Evolutionary conservation across 495 filamentous ascomycete species (phyloP).

Genomic region (Opeltia flavorubescens): DNA sequence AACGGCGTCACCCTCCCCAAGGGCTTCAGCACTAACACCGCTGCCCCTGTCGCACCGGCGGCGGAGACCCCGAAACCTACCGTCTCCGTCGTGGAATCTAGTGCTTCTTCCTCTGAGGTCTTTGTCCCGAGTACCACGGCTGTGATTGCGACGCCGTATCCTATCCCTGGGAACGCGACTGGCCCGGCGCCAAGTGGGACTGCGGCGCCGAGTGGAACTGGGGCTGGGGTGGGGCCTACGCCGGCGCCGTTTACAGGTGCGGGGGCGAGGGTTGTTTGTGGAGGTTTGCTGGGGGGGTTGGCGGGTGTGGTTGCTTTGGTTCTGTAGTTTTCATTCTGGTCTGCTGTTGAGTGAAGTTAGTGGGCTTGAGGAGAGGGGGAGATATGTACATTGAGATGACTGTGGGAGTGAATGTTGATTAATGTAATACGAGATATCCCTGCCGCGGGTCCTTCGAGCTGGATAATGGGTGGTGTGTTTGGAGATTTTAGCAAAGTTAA

Average conservation of each 20-base stretch:
- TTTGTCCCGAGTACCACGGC: constrained; percentile 14
- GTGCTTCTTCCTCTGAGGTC: constrained; percentile 5
- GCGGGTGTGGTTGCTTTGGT: neutral
- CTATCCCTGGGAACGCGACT: constrained; percentile 27
- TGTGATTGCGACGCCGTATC: constrained; percentile 13
- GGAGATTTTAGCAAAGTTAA: too few relatives aligned
- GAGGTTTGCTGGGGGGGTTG: constrained; percentile 19
- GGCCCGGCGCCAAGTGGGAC: constrained; percentile 21
- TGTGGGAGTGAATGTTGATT: too few relatives aligned
- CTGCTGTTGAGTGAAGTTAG: too few relatives aligned
- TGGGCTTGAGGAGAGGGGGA: too few relatives aligned
- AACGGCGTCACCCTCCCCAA: neutral
- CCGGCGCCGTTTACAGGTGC: constrained; percentile 11
- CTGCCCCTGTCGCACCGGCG: constrained; percentile 13
- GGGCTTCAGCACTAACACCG: constrained; percentile 5
- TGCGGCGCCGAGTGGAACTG: neutral
- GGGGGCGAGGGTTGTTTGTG: constrained; percentile 15
- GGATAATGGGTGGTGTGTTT: too few relatives aligned
- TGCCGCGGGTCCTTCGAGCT: too few relatives aligned
- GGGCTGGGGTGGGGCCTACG: constrained; percentile 3
- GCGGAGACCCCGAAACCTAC: constrained; percentile 10
- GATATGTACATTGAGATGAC: too few relatives aligned
- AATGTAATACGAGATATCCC: too few relatives aligned
- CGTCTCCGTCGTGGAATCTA: constrained; percentile 16
- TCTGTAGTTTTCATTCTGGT: neutral